These are phyloP conservation scores for Pholiota molesta DNA, from an alignment of 768 basidiomycete species.

Conservation along the genomic window DNA sequence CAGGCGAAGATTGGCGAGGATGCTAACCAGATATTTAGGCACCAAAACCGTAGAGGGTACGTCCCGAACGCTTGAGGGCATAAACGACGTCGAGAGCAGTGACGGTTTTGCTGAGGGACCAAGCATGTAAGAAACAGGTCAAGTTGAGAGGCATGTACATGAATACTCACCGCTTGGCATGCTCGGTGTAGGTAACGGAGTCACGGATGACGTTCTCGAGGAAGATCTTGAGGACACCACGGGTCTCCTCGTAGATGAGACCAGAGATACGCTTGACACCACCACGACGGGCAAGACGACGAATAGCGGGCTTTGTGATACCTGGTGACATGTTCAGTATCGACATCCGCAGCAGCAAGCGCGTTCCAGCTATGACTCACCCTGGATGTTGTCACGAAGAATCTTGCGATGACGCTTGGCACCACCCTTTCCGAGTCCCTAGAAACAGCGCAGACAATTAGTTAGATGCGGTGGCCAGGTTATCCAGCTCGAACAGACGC, in stretches of 20 bases:
- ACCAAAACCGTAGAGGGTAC: slow-evolving; percentile 85
- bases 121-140: slow-evolving; percentile 10
- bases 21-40: slow-evolving; percentile 41
- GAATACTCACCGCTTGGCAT: slow-evolving; percentile 72
- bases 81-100: slow-evolving; percentile 87
- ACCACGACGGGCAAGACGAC: slow-evolving; percentile 83
- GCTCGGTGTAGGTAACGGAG: slow-evolving; percentile 93
- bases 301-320: slow-evolving; percentile 67
- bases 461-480: not conserved
- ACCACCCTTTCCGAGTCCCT: slow-evolving; percentile 81
- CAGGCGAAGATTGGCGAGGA: not conserved
- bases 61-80: slow-evolving; percentile 72
- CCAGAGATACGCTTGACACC: slow-evolving; percentile 82
- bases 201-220: slow-evolving; percentile 80
- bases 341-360: not conserved
- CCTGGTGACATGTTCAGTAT: slow-evolving; percentile 18
- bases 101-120: slow-evolving; percentile 66
- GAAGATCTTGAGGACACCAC: slow-evolving; percentile 78
- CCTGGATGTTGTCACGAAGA: slow-evolving; percentile 83
- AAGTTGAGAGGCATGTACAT: not conserved
- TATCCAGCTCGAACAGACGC: slow-evolving; percentile 12
- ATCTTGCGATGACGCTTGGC: slow-evolving; percentile 83
- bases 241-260: slow-evolving; percentile 82
- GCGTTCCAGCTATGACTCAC: slow-evolving; percentile 35
- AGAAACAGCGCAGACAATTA: slow-evolving; percentile 12